Conservation (phyloP, 2,329 filamentous ascomycete genomes). For the Fusarium ramigenum region DNA sequence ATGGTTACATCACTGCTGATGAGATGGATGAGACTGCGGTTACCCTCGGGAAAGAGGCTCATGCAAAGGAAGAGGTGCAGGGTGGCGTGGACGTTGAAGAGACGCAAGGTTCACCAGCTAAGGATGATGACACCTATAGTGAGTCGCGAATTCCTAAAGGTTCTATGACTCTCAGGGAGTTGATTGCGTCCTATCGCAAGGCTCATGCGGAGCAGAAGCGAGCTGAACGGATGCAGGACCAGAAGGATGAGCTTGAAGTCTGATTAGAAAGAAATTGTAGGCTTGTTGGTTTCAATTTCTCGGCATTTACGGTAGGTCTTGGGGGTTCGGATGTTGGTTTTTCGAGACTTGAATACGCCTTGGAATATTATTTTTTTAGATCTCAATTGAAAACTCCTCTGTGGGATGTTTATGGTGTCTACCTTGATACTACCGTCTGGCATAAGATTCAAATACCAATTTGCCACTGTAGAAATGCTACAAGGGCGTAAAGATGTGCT, state of each 20-base stretch:
- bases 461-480: neutral
- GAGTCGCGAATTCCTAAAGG: neutral
- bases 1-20: neutral
- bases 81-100: neutral
- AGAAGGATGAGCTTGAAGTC: fast-evolving
- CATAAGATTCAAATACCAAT: neutral
- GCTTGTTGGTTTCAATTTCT: neutral
- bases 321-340: fast-evolving
- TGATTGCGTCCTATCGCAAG: neutral
- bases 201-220: neutral
- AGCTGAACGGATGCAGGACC: neutral
- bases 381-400: neutral
- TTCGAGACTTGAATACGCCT: too few species aligned
- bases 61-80: neutral
- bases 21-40: neutral
- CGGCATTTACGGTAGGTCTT: neutral
- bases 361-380: neutral
- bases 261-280: fast-evolving
- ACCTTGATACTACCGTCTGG: fast-evolving
- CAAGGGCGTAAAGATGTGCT: fast-evolving
- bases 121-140: neutral
- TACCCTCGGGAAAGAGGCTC: fast-evolving
- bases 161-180: neutral
- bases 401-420: fast-evolving
- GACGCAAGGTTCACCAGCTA: neutral